Evolutionary conservation across 257 asterid genomes (phyloP).

Genomic region (Thymus quinquecostatus): DNA sequence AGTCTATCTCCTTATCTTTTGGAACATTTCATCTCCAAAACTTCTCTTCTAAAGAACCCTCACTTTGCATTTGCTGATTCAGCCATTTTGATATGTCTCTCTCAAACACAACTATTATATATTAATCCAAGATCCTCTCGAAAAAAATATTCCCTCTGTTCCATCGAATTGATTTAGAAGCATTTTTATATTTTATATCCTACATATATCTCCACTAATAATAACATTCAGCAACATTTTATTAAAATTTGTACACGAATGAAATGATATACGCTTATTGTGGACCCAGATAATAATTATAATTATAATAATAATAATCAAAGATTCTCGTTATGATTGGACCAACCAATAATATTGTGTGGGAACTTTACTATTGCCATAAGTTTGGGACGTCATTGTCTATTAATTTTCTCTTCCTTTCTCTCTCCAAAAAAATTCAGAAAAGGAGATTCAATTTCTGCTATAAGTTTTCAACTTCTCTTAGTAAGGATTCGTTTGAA

Average conservation of each 20-base stretch:
- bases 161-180: too few relatives aligned
- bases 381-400: conserved; percentile 16
- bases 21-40: conserved; percentile 62
- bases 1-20: conserved; percentile 61
- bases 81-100: conserved; percentile 34
- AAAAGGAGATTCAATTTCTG: background rate
- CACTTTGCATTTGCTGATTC: conserved; percentile 39
- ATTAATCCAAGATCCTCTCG: conserved; percentile 33
- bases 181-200: too few relatives aligned
- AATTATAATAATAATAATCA: background rate
- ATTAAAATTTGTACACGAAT: too few relatives aligned
- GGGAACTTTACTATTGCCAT: background rate
- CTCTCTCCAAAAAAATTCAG: background rate
- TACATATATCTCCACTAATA: too few relatives aligned
- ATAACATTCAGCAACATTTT: too few relatives aligned
- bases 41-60: conserved; percentile 4
- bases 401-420: background rate
- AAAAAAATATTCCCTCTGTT: too few relatives aligned
- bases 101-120: conserved; percentile 17
- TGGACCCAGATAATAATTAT: too few relatives aligned
- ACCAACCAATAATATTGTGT: conserved; percentile 15
- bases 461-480: background rate
- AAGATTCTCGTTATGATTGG: conserved; percentile 42
- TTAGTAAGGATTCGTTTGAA: background rate
- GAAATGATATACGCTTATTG: too few relatives aligned